phyloP scores from a whole-genome alignment of 2,329 filamentous ascomycete genomes.

The Chrysoporthe puriensis region DNA sequence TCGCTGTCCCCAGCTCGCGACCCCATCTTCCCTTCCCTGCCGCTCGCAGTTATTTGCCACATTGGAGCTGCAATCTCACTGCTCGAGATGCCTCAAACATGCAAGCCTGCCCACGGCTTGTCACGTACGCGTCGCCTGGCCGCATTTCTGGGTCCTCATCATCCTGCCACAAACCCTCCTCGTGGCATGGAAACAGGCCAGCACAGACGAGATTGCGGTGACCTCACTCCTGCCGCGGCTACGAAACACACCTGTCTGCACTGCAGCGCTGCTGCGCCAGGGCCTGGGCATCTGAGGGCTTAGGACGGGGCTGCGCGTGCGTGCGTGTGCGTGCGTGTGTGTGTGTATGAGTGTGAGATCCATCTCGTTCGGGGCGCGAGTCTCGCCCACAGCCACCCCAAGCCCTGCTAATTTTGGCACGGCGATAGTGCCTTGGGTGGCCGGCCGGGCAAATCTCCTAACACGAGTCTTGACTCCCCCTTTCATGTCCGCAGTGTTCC shows the following conservation, averaged over 20 bases:
- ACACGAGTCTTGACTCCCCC: conserved; percentile 14
- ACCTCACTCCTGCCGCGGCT: conserved; percentile 17
- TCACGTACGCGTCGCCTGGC: background rate
- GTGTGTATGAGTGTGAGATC: background rate
- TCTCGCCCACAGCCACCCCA: conserved; percentile 7
- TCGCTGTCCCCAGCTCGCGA: background rate
- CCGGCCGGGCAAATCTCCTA: conserved; percentile 14
- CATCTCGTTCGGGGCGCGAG: background rate
- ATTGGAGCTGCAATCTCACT: background rate
- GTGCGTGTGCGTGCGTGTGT: no score
- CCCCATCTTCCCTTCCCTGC: background rate
- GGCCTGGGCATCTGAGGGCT: conserved; percentile 1
- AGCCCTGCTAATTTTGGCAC: conserved; percentile 17
- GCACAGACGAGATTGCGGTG: conserved; percentile 26
- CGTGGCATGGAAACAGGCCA: conserved; percentile 8
- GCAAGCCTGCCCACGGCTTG: background rate
- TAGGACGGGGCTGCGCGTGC: background rate
- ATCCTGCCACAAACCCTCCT: conserved; percentile 6
- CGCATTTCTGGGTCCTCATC: background rate
- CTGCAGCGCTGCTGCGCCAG: conserved; percentile 8
- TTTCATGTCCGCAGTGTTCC: conserved; percentile 3
- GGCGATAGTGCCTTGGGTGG: conserved; percentile 7
- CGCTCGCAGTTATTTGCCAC: background rate
- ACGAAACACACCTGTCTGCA: conserved; percentile 8
- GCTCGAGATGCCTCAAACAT: background rate